Evolutionary conservation across 202 grass and related monocot species (phyloP).

Genomic region (Cymbopogon flexuosus): DNA sequence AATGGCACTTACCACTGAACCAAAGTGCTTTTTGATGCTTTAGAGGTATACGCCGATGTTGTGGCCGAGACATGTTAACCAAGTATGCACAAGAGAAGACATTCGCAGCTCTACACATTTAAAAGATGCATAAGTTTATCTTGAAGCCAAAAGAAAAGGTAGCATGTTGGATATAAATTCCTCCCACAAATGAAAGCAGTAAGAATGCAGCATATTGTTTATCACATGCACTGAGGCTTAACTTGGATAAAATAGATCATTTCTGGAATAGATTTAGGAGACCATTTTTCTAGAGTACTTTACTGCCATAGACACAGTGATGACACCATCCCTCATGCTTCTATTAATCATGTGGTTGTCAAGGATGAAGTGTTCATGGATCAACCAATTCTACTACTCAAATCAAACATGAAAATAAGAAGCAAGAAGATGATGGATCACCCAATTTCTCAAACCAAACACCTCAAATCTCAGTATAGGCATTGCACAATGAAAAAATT

Average conservation of each 20-base stretch:
- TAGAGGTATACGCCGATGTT: constrained; percentile 77
- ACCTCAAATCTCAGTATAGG: neutral
- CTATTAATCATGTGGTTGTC: neutral
- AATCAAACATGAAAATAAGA: too few species aligned
- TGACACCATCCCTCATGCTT: neutral
- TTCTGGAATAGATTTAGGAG: neutral
- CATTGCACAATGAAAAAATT: constrained; percentile 1
- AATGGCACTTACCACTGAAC: constrained; percentile 77
- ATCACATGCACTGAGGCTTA: constrained; percentile 6
- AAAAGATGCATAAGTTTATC: neutral
- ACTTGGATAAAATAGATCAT: neutral
- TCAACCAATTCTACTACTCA: neutral
- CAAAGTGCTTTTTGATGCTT: constrained; percentile 99
- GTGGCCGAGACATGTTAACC: constrained; percentile 76
- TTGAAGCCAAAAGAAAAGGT: neutral
- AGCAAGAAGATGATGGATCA: too few species aligned
- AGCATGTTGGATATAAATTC: constrained; percentile 23
- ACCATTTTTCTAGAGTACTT: neutral
- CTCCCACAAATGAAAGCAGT: neutral
- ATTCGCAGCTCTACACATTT: constrained; percentile 67
- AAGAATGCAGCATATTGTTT: neutral
- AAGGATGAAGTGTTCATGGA: neutral
- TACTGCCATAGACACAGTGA: neutral
- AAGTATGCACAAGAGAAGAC: constrained; percentile 91
- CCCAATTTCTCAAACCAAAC: neutral